Conservation (phyloP, 2,329 filamentous ascomycete genomes). For the Nemania sp. region DNA sequence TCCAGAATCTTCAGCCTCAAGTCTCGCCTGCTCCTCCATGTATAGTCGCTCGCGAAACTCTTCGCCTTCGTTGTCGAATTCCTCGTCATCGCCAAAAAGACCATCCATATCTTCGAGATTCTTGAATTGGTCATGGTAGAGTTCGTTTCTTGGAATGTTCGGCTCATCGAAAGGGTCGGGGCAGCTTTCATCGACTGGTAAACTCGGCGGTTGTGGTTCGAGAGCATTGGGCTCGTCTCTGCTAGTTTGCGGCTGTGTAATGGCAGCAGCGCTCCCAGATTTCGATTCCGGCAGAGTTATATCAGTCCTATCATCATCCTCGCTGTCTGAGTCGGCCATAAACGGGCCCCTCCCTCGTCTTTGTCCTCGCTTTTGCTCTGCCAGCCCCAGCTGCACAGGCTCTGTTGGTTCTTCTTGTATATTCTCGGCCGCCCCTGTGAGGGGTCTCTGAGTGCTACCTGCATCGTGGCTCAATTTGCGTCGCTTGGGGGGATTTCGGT, state of each 20-base stretch:
- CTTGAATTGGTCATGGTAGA: slow-evolving; percentile 41
- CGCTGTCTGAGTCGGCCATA: slow-evolving; percentile 70
- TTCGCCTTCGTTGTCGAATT: slow-evolving; percentile 55
- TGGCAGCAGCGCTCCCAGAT: slow-evolving; percentile 7
- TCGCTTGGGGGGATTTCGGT: slow-evolving; percentile 43
- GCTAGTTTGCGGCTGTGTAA: neutral
- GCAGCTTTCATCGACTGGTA: slow-evolving; percentile 37
- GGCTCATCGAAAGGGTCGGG: slow-evolving; percentile 29
- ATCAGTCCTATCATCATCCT: slow-evolving; percentile 41
- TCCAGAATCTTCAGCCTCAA: slow-evolving; percentile 63
- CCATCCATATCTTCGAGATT: slow-evolving; percentile 58
- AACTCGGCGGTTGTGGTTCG: slow-evolving; percentile 22
- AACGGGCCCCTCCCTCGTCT: slow-evolving; percentile 61
- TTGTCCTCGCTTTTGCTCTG: slow-evolving; percentile 17
- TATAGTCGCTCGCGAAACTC: slow-evolving; percentile 69
- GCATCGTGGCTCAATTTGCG: slow-evolving; percentile 46
- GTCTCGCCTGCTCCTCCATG: slow-evolving; percentile 75
- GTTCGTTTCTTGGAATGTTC: slow-evolving; percentile 30
- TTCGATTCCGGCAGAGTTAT: too few species aligned
- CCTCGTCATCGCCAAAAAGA: slow-evolving; percentile 55
- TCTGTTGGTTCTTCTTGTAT: slow-evolving; percentile 5
- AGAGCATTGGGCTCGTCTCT: slow-evolving; percentile 17
- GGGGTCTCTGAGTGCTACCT: slow-evolving; percentile 7
- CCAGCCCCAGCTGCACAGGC: slow-evolving; percentile 18
- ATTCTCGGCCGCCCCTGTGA: neutral